These are phyloP conservation scores for Bertia moriformis DNA, from an alignment of 2,329 filamentous ascomycete genomes.

Conservation along the genomic window DNA sequence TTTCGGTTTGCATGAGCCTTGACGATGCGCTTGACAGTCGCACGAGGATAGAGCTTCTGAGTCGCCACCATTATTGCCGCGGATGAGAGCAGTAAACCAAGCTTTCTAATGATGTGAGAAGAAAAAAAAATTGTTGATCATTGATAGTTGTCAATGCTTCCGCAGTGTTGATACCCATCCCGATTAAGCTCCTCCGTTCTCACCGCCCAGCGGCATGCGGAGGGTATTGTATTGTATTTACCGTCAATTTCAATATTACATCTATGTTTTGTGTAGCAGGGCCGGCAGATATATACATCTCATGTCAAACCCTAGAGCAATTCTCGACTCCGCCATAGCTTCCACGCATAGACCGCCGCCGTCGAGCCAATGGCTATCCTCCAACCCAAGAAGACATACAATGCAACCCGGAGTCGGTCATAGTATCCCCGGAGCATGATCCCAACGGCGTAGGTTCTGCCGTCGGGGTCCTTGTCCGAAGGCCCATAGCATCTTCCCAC, in stretches of 20 bases:
- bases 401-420: not conserved
- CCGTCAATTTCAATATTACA: no score
- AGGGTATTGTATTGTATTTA: no score
- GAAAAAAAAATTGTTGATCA: no score
- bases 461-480: not conserved
- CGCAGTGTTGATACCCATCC: no score
- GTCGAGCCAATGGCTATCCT: not conserved
- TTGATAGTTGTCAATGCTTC: no score
- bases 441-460: not conserved
- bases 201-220: no score
- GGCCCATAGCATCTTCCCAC: constrained; percentile 1
- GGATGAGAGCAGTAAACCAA: no score
- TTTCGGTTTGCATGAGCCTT: constrained; percentile 74
- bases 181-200: no score
- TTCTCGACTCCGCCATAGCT: not conserved
- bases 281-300: no score
- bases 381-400: not conserved
- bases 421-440: not conserved
- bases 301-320: no score
- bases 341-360: not conserved
- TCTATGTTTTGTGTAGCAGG: no score
- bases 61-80: constrained; percentile 52
- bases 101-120: no score
- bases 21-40: constrained; percentile 74
- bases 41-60: constrained; percentile 69